Base-by-base conservation (phyloP, 1,284 basidiomycete species). In the Hortiboletus rubellus region DNA sequence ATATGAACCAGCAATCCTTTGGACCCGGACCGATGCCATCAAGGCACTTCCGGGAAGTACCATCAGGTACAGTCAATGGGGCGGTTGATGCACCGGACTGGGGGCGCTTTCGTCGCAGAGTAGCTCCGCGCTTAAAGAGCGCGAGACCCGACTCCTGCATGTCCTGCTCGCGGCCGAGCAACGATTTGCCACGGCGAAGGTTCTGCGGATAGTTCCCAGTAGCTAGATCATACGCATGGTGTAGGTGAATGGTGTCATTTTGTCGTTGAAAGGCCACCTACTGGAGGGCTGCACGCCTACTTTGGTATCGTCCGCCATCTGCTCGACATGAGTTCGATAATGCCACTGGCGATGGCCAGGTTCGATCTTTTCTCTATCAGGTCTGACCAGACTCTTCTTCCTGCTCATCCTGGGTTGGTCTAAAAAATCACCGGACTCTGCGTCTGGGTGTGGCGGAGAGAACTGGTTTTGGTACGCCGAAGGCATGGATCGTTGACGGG, bases 291-390 rank as follows among this genome's bases (percentile, higher is more conserved):
- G 78, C 18, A 94, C 83, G 55, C 85, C 89, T 6, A 92, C 78
- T 50, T 79, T 72, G 15, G 83, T 81, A 61, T 87, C 85, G 57
- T 87, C 79, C 71, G 89, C 86, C 72, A 94, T 82, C 69, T 92
- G 87, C 22, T 90, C 89, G 15, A 93, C 92, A 74, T 92, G 94
- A 62, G 84, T 89, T 52, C 94, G 87, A 76, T 99, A 99, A 77
- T 98, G 91, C 87, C 91, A 99, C 65, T 96, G 88, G 44, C 95
- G 84, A 79, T 98, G 95, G 48, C 87, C 87, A 10, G 96, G 95
- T 70, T 98, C 96, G 68, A 98, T 94, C 79, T 96, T 92, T 79
- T 98, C 96, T 60, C 96, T 82, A 74, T 99, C 96, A 9, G 97
- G 96, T 55, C 86, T 81, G 54, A 98, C 93, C 47, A 99, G 83